Evolutionary conservation across 75 land plant species (phyloP).

Genomic region (Pinus taeda): DNA sequence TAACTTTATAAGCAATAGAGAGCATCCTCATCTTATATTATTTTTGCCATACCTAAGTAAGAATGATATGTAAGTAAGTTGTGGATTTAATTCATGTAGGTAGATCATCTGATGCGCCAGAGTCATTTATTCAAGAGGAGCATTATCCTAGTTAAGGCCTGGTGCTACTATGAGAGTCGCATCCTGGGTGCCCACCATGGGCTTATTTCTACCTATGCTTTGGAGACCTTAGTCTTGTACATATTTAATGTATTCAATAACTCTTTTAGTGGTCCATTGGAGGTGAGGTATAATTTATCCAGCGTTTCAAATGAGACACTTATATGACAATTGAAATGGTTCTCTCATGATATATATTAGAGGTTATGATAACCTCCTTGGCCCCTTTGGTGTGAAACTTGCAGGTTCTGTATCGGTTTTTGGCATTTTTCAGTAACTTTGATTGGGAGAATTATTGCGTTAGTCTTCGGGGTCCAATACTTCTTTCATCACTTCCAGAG

Average conservation of each 20-base stretch:
- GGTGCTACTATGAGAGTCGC: conserved; percentile 99
- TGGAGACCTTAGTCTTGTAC: conserved; percentile 97
- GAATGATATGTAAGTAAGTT: neutral
- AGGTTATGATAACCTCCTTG: neutral
- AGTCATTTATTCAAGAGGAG: conserved; percentile 97
- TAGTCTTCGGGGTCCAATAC: conserved; percentile 96
- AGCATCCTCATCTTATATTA: neutral
- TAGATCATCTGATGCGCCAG: conserved; percentile 79
- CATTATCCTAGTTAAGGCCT: conserved; percentile 95
- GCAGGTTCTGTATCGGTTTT: conserved; percentile 90
- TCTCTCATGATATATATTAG: neutral
- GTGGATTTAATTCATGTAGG: conserved; percentile 38
- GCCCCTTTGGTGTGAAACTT: neutral
- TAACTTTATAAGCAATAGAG: neutral
- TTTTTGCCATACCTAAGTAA: neutral
- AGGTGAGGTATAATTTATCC: conserved; percentile 39
- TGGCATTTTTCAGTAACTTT: conserved; percentile 94
- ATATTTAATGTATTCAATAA: conserved; percentile 95
- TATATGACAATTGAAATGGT: neutral
- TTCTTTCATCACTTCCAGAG: conserved; percentile 76
- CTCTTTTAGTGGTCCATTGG: conserved; percentile 90
- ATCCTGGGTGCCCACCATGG: conserved; percentile 97
- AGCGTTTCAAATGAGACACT: neutral
- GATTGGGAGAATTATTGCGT: conserved; percentile 98
- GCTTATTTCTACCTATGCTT: conserved; percentile 95